Evolutionary conservation across 2,329 filamentous ascomycete species (phyloP), one percentile per base, ranked within the genome.

Genomic region (Aspergillus fijiensis): DNA sequence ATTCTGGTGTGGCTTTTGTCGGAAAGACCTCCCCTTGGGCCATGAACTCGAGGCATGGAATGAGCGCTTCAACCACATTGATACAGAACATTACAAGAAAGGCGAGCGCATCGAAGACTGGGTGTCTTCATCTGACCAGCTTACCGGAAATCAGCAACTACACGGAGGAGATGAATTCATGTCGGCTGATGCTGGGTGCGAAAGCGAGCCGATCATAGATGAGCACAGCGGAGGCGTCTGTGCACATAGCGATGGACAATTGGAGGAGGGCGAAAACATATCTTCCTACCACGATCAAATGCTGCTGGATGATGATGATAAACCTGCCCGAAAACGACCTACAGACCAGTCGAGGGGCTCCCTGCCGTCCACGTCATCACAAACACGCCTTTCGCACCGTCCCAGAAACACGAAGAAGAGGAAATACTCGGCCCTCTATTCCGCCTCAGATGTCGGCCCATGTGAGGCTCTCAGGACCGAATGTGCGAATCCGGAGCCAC

Each of bases 1-100:
- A 5, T 96, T 92, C 75, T 96, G 92, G 92, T 96, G 93, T 69
- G 92, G 92, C 0, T 96, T 96, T 72, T 96, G 92, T 72, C 69
- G 77, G 16, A 68, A 76, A 19, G 80, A 87, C 21, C 77, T 91
- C 14, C 73, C 78, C n/a, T 79, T 87, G 31, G 77, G 79, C 23
- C 76, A 77, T 35, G 81, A 83, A 4, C 72, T 80, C 1, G 83
- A 83, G 25, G 85, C 86, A 0, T 85, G 84, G 83, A 84, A 84
- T 7, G 82, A 85, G 63, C 75, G 87, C 2, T 86, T 85, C 64
- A 79, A 93, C 66, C 92, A 96, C 69, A 93, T 96, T 64, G 91
- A 92, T 60, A 74, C 84, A 16, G 64, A 75, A 53, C 79, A 81
- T 66, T 80, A 79, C 58, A 75, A 73, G 51, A 74, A 76, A 55